Conservation (phyloP, 2,329 filamentous ascomycete species). For the Sclerotiophoma versabilis region DNA sequence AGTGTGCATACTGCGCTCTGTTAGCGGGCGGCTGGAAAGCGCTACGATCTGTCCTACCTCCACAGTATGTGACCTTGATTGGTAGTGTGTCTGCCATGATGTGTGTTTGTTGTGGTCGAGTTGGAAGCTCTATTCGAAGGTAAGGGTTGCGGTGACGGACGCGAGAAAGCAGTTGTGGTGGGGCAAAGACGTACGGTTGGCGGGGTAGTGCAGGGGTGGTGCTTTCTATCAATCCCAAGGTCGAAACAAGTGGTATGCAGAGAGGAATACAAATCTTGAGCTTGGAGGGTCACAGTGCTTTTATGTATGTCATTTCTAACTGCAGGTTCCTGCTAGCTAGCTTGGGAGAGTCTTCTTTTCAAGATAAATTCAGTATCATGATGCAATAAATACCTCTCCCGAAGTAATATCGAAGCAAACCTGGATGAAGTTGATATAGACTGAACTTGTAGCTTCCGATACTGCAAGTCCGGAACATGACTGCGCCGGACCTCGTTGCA, state of each 20-base stretch:
- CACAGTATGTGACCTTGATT: constrained; percentile 67
- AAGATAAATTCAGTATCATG: no score
- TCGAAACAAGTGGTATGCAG: background rate
- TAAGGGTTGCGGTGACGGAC: constrained; percentile 18
- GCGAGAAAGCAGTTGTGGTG: constrained; percentile 18
- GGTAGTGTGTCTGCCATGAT: constrained; percentile 51
- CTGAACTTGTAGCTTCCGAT: background rate
- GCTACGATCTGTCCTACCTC: constrained; percentile 53
- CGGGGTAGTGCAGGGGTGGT: constrained; percentile 21
- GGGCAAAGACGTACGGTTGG: constrained; percentile 2
- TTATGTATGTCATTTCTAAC: no score
- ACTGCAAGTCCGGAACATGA: background rate
- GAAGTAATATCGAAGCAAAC: no score
- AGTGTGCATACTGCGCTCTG: constrained; percentile 64
- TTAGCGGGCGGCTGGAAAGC: constrained; percentile 24
- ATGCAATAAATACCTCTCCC: no score
- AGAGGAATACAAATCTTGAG: no score
- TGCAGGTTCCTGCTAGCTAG: no score
- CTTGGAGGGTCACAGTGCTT: no score
- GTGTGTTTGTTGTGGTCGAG: constrained; percentile 3
- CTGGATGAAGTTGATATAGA: background rate
- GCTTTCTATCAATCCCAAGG: background rate
- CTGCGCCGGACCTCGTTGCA: background rate
- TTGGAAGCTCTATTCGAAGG: constrained; percentile 1
- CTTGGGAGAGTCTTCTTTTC: no score